These are phyloP conservation scores for Metarhizium album DNA, from an alignment of 2,329 filamentous ascomycete species.

Conservation along the genomic window DNA sequence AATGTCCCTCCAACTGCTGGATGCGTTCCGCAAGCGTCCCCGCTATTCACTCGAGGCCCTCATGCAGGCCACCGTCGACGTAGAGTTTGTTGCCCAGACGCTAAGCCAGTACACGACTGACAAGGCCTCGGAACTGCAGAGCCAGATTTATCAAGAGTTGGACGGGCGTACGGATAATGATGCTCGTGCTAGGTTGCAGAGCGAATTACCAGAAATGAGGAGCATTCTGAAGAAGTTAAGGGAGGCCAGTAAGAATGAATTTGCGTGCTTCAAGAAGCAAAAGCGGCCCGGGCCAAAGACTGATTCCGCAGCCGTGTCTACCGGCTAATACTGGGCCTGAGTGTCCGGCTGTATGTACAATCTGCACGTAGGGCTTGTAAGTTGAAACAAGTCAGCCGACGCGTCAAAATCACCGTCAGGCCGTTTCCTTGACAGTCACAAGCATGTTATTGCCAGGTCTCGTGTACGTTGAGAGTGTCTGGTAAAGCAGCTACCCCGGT, in stretches of 20 bases:
- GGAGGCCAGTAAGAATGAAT: slow-evolving; percentile 74
- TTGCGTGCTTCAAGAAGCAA: slow-evolving; percentile 69
- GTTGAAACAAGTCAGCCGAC: background rate
- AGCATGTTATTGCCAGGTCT: too few species aligned
- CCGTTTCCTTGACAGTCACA: too few species aligned
- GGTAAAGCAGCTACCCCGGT: too few species aligned
- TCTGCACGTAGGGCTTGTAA: background rate
- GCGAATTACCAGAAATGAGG: slow-evolving; percentile 82
- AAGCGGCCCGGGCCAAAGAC: slow-evolving; percentile 32
- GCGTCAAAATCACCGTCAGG: background rate
- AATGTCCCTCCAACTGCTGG: slow-evolving; percentile 67
- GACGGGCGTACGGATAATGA: slow-evolving; percentile 84
- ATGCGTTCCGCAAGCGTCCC: slow-evolving; percentile 59
- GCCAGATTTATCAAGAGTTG: slow-evolving; percentile 83
- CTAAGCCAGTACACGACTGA: slow-evolving; percentile 83
- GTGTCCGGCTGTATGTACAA: background rate
- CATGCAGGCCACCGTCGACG: slow-evolving; percentile 95
- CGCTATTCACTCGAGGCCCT: slow-evolving; percentile 69
- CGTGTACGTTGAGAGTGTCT: too few species aligned
- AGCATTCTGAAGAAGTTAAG: slow-evolving; percentile 73
- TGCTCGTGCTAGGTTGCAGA: slow-evolving; percentile 68
- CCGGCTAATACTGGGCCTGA: background rate
- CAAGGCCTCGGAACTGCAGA: slow-evolving; percentile 68
- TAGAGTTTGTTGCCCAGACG: slow-evolving; percentile 94
- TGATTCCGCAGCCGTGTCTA: slow-evolving; percentile 13